Evolutionary conservation across 163 green algal species (phyloP).

Genomic region (Chlamydomonas reinhardtii): DNA sequence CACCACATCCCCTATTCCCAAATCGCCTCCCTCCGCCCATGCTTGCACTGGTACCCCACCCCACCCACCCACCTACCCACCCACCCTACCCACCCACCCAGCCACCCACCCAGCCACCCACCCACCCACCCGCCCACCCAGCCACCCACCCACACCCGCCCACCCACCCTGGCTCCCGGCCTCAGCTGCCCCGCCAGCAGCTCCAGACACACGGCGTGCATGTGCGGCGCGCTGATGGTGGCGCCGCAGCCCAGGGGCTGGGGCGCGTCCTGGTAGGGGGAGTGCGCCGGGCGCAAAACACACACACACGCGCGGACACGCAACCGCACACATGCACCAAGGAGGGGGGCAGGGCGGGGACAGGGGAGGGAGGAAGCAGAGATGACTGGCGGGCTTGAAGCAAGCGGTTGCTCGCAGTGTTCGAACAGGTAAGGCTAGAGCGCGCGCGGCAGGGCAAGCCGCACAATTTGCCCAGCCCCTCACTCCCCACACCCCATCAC

Average conservation of each 20-base stretch:
- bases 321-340: no score
- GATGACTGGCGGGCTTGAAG: neutral
- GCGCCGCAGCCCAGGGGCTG: conserved; percentile 53
- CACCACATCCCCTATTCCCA: no score
- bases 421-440: no score
- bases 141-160: neutral
- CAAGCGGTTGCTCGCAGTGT: no score
- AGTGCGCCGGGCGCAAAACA: conserved; percentile 10
- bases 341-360: no score
- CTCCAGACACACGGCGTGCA: conserved; percentile 89
- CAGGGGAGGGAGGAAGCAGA: neutral
- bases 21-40: no score
- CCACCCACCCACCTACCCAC: no score
- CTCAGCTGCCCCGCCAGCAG: conserved; percentile 70
- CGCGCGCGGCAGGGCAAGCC: no score
- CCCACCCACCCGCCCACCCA: neutral
- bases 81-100: neutral
- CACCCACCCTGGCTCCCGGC: conserved; percentile 39
- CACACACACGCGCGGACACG: no score
- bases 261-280: conserved; percentile 35
- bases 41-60: no score
- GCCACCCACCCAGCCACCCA: neutral
- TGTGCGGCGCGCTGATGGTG: conserved; percentile 88
- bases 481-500: no score
- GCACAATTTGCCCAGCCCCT: no score